Evolutionary conservation across 768 basidiomycete genomes (phyloP).

Genomic region (Daedaleopsis nitida): DNA sequence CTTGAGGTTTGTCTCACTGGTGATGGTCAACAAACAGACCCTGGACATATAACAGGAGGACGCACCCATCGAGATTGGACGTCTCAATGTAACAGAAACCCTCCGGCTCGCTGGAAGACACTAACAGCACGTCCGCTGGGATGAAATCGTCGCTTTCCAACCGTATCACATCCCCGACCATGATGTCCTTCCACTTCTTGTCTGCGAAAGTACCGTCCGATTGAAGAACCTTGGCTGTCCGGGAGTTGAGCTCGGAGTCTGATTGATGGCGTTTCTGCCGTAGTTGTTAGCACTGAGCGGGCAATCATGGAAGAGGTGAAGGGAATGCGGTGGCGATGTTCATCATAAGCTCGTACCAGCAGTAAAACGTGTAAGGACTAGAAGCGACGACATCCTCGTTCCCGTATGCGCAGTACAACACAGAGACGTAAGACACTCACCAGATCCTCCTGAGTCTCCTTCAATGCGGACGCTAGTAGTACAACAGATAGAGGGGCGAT

Average conservation of each 20-base stretch:
- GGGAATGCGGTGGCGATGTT: too few relatives aligned
- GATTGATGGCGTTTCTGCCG: constrained; percentile 93
- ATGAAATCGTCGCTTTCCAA: constrained; percentile 93
- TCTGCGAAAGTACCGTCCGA: constrained; percentile 63
- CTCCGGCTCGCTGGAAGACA: constrained; percentile 93
- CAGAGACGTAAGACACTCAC: constrained; percentile 45
- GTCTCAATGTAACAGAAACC: constrained; percentile 98
- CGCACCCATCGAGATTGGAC: constrained; percentile 93
- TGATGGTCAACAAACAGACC: neutral
- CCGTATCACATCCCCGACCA: constrained; percentile 91
- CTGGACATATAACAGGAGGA: constrained; percentile 12
- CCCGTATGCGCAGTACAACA: neutral
- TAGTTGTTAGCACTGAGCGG: neutral
- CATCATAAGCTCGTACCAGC: too few relatives aligned
- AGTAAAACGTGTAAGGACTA: too few relatives aligned
- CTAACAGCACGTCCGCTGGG: constrained; percentile 87
- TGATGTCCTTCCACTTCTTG: constrained; percentile 86
- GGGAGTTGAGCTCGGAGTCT: constrained; percentile 88
- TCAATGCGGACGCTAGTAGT: constrained; percentile 90
- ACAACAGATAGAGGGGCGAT: constrained; percentile 89
- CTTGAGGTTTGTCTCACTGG: constrained; percentile 95
- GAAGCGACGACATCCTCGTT: too few relatives aligned
- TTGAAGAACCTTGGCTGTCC: constrained; percentile 74
- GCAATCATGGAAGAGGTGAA: too few relatives aligned
- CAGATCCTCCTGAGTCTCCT: constrained; percentile 93